Evolutionary conservation across 1,284 basidiomycete species (phyloP), one percentile per base, ranked within the genome.

Genomic region (Clitocybe nebularis): DNA sequence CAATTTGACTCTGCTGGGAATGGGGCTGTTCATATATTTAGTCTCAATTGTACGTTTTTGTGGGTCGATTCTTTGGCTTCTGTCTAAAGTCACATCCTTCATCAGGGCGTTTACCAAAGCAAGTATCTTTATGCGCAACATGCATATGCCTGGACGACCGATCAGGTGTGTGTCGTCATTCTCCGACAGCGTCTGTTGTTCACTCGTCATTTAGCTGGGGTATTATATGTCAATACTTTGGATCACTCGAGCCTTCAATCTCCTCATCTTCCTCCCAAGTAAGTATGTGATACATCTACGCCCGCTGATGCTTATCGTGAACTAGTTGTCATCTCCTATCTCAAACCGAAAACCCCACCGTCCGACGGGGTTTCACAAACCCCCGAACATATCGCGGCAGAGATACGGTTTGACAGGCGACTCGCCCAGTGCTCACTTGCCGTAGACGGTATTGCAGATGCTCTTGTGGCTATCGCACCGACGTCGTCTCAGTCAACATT

Each of bases 121-220:
- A 76, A 76, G 55, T 77, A 75, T 47, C 56, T 77, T 34, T 77
- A 76, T 47, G 74, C 69, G 3, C 68, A 71, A 53, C 72, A 76
- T 48, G 67, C 72, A 2, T 77, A 73, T 49, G 54, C 59, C 10
- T 76, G 74, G 75, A 68, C 64, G 4, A 66, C 72, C 6, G 64
- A 67, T 17, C 60, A 72, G 61, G 72, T 71, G 44, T 37, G 13
- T 28, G 32, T 11, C 17, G 21, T 28, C n/a, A 7, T 7, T 5
- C 13, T 9, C 19, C 9, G 23, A 14, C 3, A 26, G 35, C 14
- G 3, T n/a, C 29, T 11, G 33, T 10, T 20, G 41, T 22, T 16
- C 41, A 23, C 29, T 17, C 8, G 4, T 7, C n/a, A 42, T 22
- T 29, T 39, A 75, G 70, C 57, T 75, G 17, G 72, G 73, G 5